phyloP scores from a whole-genome alignment of 2,329 filamentous ascomycete genomes.

The Thielaviopsis euricoi region DNA sequence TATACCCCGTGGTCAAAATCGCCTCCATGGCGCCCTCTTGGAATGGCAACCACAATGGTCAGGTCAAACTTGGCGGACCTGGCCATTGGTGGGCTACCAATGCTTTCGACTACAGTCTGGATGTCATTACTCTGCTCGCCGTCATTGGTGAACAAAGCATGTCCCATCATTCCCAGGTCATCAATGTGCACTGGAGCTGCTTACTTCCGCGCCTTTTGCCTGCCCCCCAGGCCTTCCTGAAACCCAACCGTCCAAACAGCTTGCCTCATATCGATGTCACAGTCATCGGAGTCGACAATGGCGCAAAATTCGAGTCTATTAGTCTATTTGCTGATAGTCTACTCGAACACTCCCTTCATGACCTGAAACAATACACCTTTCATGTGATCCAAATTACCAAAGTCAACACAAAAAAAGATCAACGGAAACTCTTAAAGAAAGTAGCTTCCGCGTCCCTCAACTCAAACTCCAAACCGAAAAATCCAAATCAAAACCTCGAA shows the following conservation, averaged over 20 bases:
- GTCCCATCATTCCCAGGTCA: slow-evolving; percentile 38
- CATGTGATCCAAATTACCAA: slow-evolving; percentile 35
- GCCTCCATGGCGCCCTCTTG: neutral
- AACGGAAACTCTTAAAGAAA: neutral
- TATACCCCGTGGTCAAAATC: too few relatives aligned
- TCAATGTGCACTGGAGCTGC: slow-evolving; percentile 41
- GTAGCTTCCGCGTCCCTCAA: too few relatives aligned
- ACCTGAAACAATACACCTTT: slow-evolving; percentile 27
- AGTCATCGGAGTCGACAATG: slow-evolving; percentile 42
- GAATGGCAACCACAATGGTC: neutral
- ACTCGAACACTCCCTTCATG: slow-evolving; percentile 19
- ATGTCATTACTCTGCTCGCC: slow-evolving; percentile 45
- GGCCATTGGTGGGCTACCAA: slow-evolving; percentile 26
- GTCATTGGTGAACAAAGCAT: slow-evolving; percentile 46
- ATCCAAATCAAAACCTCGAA: neutral
- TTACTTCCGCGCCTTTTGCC: slow-evolving; percentile 44
- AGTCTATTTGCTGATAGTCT: slow-evolving; percentile 40
- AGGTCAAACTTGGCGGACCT: slow-evolving; percentile 6
- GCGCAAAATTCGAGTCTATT: slow-evolving; percentile 35
- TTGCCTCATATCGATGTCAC: slow-evolving; percentile 38
- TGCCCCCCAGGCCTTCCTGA: slow-evolving; percentile 45
- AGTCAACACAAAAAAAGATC: too few relatives aligned
- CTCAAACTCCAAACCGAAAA: too few relatives aligned
- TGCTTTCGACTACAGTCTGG: slow-evolving; percentile 34
- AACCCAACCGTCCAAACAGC: slow-evolving; percentile 34